Evolutionary conservation across 306 rosid genomes (phyloP), one percentile per base, ranked within the genome.

Genomic region (Castanea crenata): DNA sequence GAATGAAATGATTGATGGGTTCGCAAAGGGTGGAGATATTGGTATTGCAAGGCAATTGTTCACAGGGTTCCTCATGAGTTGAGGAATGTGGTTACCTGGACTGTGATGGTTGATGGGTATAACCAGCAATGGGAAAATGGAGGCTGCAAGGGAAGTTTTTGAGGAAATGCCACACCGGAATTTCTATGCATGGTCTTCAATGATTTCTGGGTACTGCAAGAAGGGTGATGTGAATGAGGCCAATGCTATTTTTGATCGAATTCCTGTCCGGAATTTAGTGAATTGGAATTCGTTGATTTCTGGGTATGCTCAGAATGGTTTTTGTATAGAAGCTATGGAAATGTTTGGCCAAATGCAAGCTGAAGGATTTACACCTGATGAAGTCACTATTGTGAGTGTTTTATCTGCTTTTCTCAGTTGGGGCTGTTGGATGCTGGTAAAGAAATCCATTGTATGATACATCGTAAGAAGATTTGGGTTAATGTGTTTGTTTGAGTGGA

Each of bases 21-120:
- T 89, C 74, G 92, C 89, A 1, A 87, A 81, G 84, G 69, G 57
- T 55, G 93, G 93, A 7, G 91, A 90, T 57, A 84, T 77, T 12
- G 72, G 34, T 41, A 38, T 32, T 64, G 92, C 94, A 23, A 82
- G 91, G 83, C 56, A 55, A 69, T 78, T 92, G 75, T 92, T 92
- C 81, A 86, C 69, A 29, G 31, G 76, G 88, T 77, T 83, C 97
- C 97, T 1, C 23, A 1, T 34, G 85, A 76, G 80, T 65, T 87
- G 72, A 90, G 83, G 83, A 82, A 86, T 80, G 83, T 90, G 74
- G 76, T 89, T n/a, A 86, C 84, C 5, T 92, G 95, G 93, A 87
- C 88, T 83, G 95, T 90, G 79, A 92, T 90, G 95, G 90, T 85
- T 80, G 92, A 90, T 80, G 97, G 92, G 71, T 89, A 90, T 81